phyloP scores from a whole-genome alignment of 495 filamentous ascomycete species.

The Aspergillus diversus region DNA sequence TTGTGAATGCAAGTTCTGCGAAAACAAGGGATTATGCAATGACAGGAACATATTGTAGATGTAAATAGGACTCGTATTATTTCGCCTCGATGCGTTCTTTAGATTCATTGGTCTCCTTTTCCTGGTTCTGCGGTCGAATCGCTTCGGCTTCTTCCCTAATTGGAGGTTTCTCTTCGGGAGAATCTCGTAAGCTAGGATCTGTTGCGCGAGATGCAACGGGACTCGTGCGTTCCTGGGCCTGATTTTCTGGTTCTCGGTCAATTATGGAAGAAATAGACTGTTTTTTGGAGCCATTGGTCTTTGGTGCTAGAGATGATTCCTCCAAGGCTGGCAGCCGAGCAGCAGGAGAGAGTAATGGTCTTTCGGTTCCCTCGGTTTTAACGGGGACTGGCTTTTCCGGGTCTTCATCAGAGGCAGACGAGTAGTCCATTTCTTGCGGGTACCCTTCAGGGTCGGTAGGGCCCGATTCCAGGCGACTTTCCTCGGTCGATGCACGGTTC shows the following conservation, averaged over 20 bases:
- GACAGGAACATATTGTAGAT: conserved; percentile 13
- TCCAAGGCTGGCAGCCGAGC: conserved; percentile 25
- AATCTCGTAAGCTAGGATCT: conserved; percentile 25
- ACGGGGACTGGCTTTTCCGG: conserved; percentile 31
- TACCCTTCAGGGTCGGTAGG: conserved; percentile 38
- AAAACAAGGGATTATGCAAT: conserved; percentile 14
- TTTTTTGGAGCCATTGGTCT: conserved; percentile 40
- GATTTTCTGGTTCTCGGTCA: conserved; percentile 41
- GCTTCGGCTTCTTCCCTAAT: conserved; percentile 36
- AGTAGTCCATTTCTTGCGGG: conserved; percentile 38
- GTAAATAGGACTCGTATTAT: conserved; percentile 19
- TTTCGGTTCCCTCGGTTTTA: conserved; percentile 38
- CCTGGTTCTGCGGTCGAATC: conserved; percentile 21
- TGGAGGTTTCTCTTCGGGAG: conserved; percentile 28
- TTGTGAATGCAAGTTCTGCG: conserved; percentile 19
- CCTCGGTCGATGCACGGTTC: conserved; percentile 45
- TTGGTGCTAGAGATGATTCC: conserved; percentile 20
- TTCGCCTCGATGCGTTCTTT: conserved; percentile 28
- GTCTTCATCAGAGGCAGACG: conserved; percentile 43
- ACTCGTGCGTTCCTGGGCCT: conserved; percentile 31
- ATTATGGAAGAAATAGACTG: conserved; percentile 53
- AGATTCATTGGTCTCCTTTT: conserved; percentile 37
- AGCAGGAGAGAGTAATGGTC: conserved; percentile 25
- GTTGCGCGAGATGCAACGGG: conserved; percentile 26
- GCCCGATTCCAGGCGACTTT: conserved; percentile 38